Conservation (phyloP, 371 early-diverging fungal genomes). For the Umbelopsis sp. region DNA sequence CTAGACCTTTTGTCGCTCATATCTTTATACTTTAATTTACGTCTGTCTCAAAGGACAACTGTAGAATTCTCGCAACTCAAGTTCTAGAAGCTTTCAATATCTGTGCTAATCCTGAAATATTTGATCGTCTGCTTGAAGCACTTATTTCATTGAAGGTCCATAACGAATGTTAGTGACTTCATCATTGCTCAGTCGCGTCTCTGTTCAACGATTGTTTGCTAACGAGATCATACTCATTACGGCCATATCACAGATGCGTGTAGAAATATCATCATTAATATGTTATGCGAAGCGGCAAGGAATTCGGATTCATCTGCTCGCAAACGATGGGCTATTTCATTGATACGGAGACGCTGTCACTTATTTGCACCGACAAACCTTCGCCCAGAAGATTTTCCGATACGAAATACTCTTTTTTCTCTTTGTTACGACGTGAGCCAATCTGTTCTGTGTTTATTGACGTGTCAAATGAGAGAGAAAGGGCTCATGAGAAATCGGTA, state of each 20-base stretch:
- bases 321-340: not conserved
- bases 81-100: not conserved
- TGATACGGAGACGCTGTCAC: not conserved
- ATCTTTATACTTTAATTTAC: too few relatives aligned
- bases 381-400: not conserved
- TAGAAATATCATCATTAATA: not conserved
- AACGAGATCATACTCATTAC: not conserved
- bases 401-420: not conserved
- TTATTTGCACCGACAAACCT: not conserved
- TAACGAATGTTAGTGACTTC: not conserved
- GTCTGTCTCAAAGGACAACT: not conserved
- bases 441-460: not conserved
- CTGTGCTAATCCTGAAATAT: not conserved
- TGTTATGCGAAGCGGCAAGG: not conserved
- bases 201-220: not conserved
- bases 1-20: too few relatives aligned
- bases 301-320: not conserved
- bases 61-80: not conserved
- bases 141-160: not conserved
- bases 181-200: not conserved
- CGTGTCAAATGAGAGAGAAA: not conserved
- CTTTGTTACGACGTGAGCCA: not conserved
- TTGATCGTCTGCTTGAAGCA: not conserved
- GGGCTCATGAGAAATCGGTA: not conserved
- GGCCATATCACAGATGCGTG: not conserved